Base-by-base conservation (phyloP, 2,329 filamentous ascomycete species). In the Aspergillus carbonarius region DNA sequence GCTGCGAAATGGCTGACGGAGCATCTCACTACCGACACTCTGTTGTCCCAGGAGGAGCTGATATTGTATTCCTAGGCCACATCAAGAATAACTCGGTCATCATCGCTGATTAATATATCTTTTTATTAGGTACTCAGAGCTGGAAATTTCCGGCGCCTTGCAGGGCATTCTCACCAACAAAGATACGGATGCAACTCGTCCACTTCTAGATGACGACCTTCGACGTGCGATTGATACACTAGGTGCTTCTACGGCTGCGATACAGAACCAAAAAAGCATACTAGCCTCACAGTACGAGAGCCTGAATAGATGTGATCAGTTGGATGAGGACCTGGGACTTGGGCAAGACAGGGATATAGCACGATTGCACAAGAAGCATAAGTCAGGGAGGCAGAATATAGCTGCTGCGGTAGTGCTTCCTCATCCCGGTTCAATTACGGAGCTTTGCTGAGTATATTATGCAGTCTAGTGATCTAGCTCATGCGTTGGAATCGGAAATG, bases 31-130 rank as follows among this genome's bases (percentile, higher is more conserved):
- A 54, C 64, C 7, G 69, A 74, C 51, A 76, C 73, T 5, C 65
- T 78, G 35, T 66, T 78, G 53, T 76, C 76, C 6, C 70, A 69
- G 53, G 76, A 78, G 53, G 76, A 78, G 63, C 62, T 74, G 23
- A 62, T 60, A 49, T 49, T 77, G 76, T 77, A 70, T 37, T 68
- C 57, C 9, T 44, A 18, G 13, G 5, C 17, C 17, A 17, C 9
- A 27, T n/a, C n/a, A 27, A 17, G n/a, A 32, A 10, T 8, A 30
- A 5, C 32, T 5, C 25, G 32, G 27, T 30, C 23, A 7, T 3
- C n/a, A 35, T 27, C 40, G 20, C 25, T 44, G 23, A 61, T 23
- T 17, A 20, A 49, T 27, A 7, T 49, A 40, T 5, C 50, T 32
- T 47, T 12, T 23, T 6, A 9, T 48, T 47, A 78, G 76, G 54